These are phyloP conservation scores for Phellopilus nigrolimitatus DNA, from an alignment of 1,284 basidiomycete genomes.

Conservation along the genomic window DNA sequence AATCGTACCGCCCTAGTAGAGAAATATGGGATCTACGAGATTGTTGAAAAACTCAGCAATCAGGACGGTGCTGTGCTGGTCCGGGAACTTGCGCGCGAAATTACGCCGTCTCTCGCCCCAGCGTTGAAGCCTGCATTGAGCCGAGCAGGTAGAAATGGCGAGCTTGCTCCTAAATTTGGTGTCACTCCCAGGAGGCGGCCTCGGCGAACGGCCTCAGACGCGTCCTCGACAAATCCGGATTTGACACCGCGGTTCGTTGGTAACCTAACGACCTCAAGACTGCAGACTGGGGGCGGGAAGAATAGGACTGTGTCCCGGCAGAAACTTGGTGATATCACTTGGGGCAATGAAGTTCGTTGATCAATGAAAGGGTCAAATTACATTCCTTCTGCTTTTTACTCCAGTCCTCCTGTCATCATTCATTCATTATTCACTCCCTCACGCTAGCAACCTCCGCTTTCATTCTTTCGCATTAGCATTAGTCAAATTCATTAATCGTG, in stretches of 20 bases:
- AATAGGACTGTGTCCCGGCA: constrained; percentile 34
- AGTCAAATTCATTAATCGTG: constrained; percentile 1
- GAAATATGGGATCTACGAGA: constrained; percentile 70
- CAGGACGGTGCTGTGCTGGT: constrained; percentile 87
- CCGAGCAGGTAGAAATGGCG: constrained; percentile 32
- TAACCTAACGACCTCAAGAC: constrained; percentile 10
- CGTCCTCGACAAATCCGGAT: constrained; percentile 36
- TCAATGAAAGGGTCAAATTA: not conserved
- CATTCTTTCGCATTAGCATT: constrained; percentile 3
- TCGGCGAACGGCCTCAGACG: constrained; percentile 66
- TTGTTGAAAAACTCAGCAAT: constrained; percentile 74
- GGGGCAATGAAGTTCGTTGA: constrained; percentile 30
- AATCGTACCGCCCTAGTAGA: constrained; percentile 79
- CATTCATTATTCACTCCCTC: not conserved
- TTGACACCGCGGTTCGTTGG: constrained; percentile 3
- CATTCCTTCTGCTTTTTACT: constrained; percentile 10
- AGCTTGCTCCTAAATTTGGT: constrained; percentile 35
- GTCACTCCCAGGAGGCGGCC: constrained; percentile 58
- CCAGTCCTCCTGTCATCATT: not conserved
- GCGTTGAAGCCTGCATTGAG: constrained; percentile 49
- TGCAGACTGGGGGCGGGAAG: constrained; percentile 25
- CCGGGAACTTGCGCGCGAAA: constrained; percentile 81
- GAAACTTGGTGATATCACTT: constrained; percentile 48
- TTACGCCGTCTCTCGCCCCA: constrained; percentile 68
- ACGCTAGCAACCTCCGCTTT: not conserved